Evolutionary conservation across 139 green algal genomes (phyloP).

Genomic region (Chlamydomonas sp.): DNA sequence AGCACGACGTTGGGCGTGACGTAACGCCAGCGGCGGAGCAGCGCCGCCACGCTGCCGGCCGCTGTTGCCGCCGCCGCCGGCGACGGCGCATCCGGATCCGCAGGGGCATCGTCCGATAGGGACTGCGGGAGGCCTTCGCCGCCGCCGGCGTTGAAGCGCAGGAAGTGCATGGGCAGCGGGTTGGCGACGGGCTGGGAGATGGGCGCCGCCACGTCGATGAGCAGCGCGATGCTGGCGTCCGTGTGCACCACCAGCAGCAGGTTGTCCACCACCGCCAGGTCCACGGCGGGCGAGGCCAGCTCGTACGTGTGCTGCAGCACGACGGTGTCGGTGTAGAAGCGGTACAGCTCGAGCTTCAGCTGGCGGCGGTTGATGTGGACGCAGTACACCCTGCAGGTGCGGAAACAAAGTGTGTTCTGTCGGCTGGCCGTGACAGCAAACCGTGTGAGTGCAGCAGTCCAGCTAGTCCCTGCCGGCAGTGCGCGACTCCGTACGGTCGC

Average conservation of each 20-base stretch:
- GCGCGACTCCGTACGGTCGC: too few relatives aligned
- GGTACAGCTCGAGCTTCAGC: slow-evolving; percentile 64
- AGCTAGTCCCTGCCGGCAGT: too few relatives aligned
- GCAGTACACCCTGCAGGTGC: slow-evolving; percentile 71
- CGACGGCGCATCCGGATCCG: background rate
- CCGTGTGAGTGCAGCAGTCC: too few relatives aligned
- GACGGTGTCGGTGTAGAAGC: slow-evolving; percentile 72
- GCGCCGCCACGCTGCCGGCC: background rate
- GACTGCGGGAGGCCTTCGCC: background rate
- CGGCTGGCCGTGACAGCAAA: background rate
- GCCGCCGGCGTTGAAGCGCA: background rate
- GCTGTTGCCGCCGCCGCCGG: background rate
- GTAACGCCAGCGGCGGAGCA: slow-evolving; percentile 17
- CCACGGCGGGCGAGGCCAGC: slow-evolving; percentile 42
- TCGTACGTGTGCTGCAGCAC: slow-evolving; percentile 64
- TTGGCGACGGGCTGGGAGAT: slow-evolving; percentile 38
- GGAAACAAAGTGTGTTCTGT: background rate
- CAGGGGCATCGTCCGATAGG: background rate
- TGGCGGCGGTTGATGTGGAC: slow-evolving; percentile 49
- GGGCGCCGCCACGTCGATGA: slow-evolving; percentile 46
- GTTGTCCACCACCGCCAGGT: slow-evolving; percentile 50
- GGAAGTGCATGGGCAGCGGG: slow-evolving; percentile 43
- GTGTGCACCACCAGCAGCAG: slow-evolving; percentile 41
- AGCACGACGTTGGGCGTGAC: slow-evolving; percentile 34
- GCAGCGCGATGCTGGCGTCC: slow-evolving; percentile 18